phyloP scores from a whole-genome alignment of 2,329 filamentous ascomycete genomes.

The Arthroderma sp. region DNA sequence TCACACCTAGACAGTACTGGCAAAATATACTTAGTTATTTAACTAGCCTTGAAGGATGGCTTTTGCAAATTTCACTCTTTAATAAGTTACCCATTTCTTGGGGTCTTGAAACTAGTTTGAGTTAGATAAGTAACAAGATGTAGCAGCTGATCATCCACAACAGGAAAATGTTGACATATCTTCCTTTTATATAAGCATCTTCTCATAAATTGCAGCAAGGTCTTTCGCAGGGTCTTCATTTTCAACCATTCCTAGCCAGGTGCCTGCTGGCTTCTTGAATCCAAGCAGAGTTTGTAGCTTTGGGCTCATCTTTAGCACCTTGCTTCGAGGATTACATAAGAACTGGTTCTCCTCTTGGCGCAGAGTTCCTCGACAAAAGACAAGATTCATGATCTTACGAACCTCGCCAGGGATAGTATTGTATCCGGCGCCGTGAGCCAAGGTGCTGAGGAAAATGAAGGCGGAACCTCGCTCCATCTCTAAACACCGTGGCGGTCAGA shows the following conservation, averaged over 20 bases:
- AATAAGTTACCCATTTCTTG: no score
- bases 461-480: conserved; percentile 5
- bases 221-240: conserved; percentile 6
- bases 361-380: conserved; percentile 1
- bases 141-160: no score
- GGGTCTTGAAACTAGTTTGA: no score
- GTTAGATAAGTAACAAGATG: no score
- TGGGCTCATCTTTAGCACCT: conserved; percentile 6
- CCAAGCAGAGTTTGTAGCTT: conserved; percentile 3
- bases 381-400: conserved; percentile 3
- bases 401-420: conserved; percentile 1
- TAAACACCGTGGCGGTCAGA: background rate
- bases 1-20: no score
- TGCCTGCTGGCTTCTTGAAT: conserved; percentile 6
- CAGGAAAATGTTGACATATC: background rate
- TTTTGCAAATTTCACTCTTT: no score
- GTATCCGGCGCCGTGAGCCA: conserved; percentile 3
- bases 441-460: conserved; percentile 4
- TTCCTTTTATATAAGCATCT: background rate
- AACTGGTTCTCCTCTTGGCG: conserved; percentile 5
- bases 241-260: conserved; percentile 5
- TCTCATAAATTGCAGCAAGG: conserved; percentile 3
- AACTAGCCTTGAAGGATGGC: no score
- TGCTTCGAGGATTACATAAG: conserved; percentile 3
- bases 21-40: no score